Percentiles rank a stretch among this genome's conserved stretches.
Evolutionary conservation across 805 yeast species (phyloP).

Genomic region (Suhomyces kilbournensis): DNA sequence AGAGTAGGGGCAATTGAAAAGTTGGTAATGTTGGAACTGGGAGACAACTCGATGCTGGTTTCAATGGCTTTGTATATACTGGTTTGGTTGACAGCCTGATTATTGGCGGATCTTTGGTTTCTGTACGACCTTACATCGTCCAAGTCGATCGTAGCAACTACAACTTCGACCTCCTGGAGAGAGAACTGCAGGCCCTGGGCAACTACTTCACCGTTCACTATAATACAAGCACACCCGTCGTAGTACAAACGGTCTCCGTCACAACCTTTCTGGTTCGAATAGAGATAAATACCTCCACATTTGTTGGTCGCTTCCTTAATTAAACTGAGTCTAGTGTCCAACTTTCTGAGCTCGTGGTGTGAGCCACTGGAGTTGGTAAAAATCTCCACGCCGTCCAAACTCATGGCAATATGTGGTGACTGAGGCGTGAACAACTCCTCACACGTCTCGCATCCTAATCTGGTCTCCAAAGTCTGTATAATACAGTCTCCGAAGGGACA

Average conservation of each 20-base stretch:
- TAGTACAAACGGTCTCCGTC: slow-evolving; percentile 97
- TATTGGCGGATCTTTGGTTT: slow-evolving; percentile 68
- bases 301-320: slow-evolving; percentile 91
- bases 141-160: slow-evolving; percentile 90
- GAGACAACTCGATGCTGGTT: slow-evolving; percentile 66
- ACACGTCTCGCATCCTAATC: slow-evolving; percentile 96
- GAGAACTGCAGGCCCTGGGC: slow-evolving; percentile 95
- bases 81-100: slow-evolving; percentile 55
- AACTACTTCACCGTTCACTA: slow-evolving; percentile 85
- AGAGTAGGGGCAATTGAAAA: slow-evolving; percentile 58
- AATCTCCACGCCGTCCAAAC: slow-evolving; percentile 96
- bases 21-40: slow-evolving; percentile 56
- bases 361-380: slow-evolving; percentile 94
- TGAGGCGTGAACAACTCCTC: slow-evolving; percentile 97
- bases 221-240: slow-evolving; percentile 95
- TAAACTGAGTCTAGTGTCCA: slow-evolving; percentile 78
- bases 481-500: slow-evolving; percentile 92
- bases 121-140: slow-evolving; percentile 88
- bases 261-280: slow-evolving; percentile 95
- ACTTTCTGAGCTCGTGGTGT: slow-evolving; percentile 93
- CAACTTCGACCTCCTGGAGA: slow-evolving; percentile 86
- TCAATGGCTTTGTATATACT: slow-evolving; percentile 54
- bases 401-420: slow-evolving; percentile 88
- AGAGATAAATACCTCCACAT: slow-evolving; percentile 94
- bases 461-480: slow-evolving; percentile 77